Base-by-base conservation (phyloP, 2,329 filamentous ascomycete genomes). In the Passalora sequoiae region DNA sequence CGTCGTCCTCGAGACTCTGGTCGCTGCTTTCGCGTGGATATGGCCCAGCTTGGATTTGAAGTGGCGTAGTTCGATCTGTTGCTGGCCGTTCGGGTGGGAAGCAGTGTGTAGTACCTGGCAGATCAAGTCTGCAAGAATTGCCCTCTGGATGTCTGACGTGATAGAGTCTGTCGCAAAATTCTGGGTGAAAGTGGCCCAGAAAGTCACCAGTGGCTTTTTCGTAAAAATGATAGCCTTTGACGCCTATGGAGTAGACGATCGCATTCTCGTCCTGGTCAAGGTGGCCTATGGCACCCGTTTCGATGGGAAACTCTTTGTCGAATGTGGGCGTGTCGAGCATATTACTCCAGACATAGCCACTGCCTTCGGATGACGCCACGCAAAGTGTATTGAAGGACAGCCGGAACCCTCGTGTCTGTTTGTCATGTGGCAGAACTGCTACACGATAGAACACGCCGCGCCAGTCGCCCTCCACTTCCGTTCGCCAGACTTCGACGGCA, bases 311-410 rank as follows among this genome's bases (percentile, higher is more conserved):
- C 7, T 61, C 57, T 1, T 59, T 69, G 4, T 49, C 61, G 45
- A 66, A 47, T 5, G 24, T 49, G 0, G 68, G 67, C 7, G 63
- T 60, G 2, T 58, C 57, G 1, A 32, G 27, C 6, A 45, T 33
- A 10, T 72, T 67, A n/a, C n/a, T n/a, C 46, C 72, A 73, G 1
- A 73, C 68, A 50, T 69, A 72, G 1, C 68, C 70, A 22, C 65
- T 57, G 2, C 67, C 68, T 41, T 71, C 50, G 10, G 59, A 67
- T 0, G 69, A 72, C 0, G 71, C 69, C 6, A 73, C 69, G 41
- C 69, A 72, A 2, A 73, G 62, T 0, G 66, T 70, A 46, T 62
- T 58, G 46, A 65, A 64, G 1, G 64, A 67, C 13, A 73, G 54
- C 44, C 72, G 70, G 38, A 71, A 73, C 9, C 70, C 70, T 56